Evolutionary conservation across 176 grass and related monocot genomes (phyloP), one percentile per base, ranked within the genome.

Genomic region (Juncus inflexus): DNA sequence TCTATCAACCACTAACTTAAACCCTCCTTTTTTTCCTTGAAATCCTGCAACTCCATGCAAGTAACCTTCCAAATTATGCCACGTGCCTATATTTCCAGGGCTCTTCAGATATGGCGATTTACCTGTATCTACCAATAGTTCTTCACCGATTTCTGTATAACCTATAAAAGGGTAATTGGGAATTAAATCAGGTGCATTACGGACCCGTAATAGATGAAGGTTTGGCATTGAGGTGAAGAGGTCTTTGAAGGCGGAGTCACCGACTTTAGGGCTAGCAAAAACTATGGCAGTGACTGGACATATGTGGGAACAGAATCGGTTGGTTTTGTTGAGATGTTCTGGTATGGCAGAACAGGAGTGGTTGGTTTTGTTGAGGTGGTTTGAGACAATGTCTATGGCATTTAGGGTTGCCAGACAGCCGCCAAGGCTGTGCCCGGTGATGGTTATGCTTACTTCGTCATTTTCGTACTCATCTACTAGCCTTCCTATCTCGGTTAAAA

Each of bases 11-110:
- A 36, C 77, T 43, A 99, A 9, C 36, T 36, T 6, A 70, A 99
- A 92, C 57, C 77, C 65, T 9, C 57, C 49, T 11, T 69, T 65
- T 53, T 42, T 55, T 19, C 87, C 85, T 37, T 84, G 82, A 35
- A 81, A 76, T 19, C 94, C 94, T 1, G 88, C 94, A 60, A 89
- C 75, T 52, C 50, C 88, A 74, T 92, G 94, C 67, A 99, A 28
- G 80, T 90, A 92, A 36, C 78, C 72, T 83, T 99, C 88, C 47
- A 92, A 74, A 74, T 73, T 79, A 83, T 99, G 88, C 88, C 88
- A 89, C 6, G 58, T 64, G 4, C 12, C 54, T 1, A 77, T 69
- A 45, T 82, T 79, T 1, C 41, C 80, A 1, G 75, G 80, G 2
- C 12, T 12, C 82, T 84, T 92, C 16, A 92, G 53, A 76, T 86